These are phyloP conservation scores for Mycena indigotica DNA, from an alignment of 768 basidiomycete genomes.

Conservation along the genomic window DNA sequence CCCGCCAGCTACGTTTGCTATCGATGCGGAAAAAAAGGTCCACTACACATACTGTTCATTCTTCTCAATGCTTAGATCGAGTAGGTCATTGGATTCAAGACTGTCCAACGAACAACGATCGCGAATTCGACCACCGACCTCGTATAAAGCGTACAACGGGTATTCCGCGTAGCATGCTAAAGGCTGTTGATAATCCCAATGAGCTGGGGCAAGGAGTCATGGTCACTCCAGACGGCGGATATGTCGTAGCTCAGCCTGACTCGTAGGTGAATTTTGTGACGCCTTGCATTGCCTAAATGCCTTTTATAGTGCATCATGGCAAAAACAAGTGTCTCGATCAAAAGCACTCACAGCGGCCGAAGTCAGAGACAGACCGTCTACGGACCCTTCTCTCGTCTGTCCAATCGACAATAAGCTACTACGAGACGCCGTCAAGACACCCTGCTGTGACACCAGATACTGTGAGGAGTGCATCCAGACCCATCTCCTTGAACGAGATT, in stretches of 20 bases:
- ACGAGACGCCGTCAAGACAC: constrained; percentile 92
- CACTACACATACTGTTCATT: too few relatives aligned
- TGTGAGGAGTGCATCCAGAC: constrained; percentile 99
- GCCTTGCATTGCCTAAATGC: background rate
- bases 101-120: constrained; percentile 96
- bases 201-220: constrained; percentile 86
- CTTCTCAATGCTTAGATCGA: constrained; percentile 14
- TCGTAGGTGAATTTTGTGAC: constrained; percentile 58
- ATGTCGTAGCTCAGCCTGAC: constrained; percentile 96
- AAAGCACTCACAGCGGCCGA: constrained; percentile 87
- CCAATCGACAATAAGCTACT: constrained; percentile 92
- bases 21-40: constrained; percentile 98
- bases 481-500: constrained; percentile 91
- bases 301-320: constrained; percentile 80
- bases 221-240: constrained; percentile 98
- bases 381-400: constrained; percentile 80
- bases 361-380: constrained; percentile 81
- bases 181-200: constrained; percentile 88
- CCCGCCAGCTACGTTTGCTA: constrained; percentile 98
- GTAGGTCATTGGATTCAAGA: constrained; percentile 99
- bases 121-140: constrained; percentile 90
- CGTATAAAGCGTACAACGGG: constrained; percentile 98
- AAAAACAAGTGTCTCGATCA: constrained; percentile 80
- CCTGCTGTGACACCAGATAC: constrained; percentile 88
- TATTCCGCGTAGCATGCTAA: constrained; percentile 96